A percentile compares a stretch with the other conserved stretches of the same genome.
Evolutionary conservation across 306 rosid genomes (phyloP).

Genomic region (Lathyrus oleraceus): DNA sequence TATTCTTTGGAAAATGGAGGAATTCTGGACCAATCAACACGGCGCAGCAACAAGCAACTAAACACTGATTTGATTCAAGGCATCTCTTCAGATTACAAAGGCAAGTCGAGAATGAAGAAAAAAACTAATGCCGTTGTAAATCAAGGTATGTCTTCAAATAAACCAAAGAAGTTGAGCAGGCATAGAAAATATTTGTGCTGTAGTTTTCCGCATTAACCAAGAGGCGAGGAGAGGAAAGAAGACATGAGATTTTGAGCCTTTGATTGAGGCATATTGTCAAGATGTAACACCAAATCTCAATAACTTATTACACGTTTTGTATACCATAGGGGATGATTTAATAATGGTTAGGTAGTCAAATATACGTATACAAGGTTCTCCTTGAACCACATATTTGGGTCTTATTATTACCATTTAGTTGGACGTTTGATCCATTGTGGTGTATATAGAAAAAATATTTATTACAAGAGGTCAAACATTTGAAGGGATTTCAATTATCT

Average conservation of each 20-base stretch:
- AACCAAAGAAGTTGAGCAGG: slow-evolving; percentile 31
- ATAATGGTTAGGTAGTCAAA: background rate
- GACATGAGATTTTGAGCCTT: background rate
- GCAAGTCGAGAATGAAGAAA: slow-evolving; percentile 29
- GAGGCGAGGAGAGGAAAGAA: slow-evolving; percentile 17
- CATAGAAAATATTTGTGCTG: slow-evolving; percentile 33
- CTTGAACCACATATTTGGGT: background rate
- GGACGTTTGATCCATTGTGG: background rate
- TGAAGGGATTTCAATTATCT: background rate
- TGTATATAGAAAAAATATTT: background rate
- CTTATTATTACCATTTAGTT: background rate
- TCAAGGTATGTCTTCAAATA: slow-evolving; percentile 28
- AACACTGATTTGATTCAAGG: slow-evolving; percentile 1
- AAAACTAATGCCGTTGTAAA: slow-evolving; percentile 16
- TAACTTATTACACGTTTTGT: slow-evolving; percentile 10
- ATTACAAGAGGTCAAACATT: background rate
- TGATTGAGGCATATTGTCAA: slow-evolving; percentile 29
- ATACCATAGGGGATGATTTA: background rate
- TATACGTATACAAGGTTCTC: background rate
- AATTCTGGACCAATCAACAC: slow-evolving; percentile 33
- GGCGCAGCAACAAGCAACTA: slow-evolving; percentile 11
- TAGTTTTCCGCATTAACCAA: slow-evolving; percentile 39
- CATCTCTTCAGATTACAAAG: slow-evolving; percentile 32
- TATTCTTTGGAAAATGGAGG: slow-evolving; percentile 36
- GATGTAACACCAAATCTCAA: background rate